These are phyloP conservation scores for Podaxis sp. DNA, from an alignment of 768 basidiomycete species.

Conservation along the genomic window DNA sequence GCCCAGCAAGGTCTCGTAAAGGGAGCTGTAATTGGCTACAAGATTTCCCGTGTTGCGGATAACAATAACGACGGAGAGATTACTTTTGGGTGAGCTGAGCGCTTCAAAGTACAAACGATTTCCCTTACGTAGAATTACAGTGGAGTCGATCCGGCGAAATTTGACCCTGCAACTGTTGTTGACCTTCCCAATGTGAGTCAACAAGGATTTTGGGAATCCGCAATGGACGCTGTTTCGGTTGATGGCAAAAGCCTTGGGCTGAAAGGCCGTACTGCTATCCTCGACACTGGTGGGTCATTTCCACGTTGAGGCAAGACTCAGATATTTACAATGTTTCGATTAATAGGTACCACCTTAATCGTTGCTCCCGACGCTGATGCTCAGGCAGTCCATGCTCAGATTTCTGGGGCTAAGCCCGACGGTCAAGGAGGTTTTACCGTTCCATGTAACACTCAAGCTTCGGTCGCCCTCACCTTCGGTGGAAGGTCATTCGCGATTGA, in stretches of 20 bases:
- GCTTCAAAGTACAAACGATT: background rate
- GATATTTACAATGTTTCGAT: conserved; percentile 13
- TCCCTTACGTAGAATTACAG: conserved; percentile 24
- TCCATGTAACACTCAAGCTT: conserved; percentile 61
- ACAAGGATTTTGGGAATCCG: conserved; percentile 82
- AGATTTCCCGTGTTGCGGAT: conserved; percentile 75
- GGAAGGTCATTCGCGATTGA: conserved; percentile 57
- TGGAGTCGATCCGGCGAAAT: conserved; percentile 53
- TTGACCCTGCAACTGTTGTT: conserved; percentile 58
- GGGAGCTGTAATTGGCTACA: conserved; percentile 76
- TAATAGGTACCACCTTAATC: conserved; percentile 17
- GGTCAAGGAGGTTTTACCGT: conserved; percentile 49
- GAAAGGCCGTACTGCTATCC: conserved; percentile 67
- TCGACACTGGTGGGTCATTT: conserved; percentile 46
- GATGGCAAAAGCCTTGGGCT: conserved; percentile 54
- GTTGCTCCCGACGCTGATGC: conserved; percentile 41
- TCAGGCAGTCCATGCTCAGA: conserved; percentile 51
- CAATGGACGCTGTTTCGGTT: conserved; percentile 57
- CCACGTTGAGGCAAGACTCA: background rate
- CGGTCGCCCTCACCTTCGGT: conserved; percentile 59
- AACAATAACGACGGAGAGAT: conserved; percentile 74
- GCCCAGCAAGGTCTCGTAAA: conserved; percentile 54
- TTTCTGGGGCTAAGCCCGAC: conserved; percentile 52
- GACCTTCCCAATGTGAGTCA: conserved; percentile 63
- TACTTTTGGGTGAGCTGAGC: conserved; percentile 53